Evolutionary conservation across 2,329 filamentous ascomycete genomes (phyloP), one percentile per base, ranked within the genome.

Genomic region (Fusarium foetens): DNA sequence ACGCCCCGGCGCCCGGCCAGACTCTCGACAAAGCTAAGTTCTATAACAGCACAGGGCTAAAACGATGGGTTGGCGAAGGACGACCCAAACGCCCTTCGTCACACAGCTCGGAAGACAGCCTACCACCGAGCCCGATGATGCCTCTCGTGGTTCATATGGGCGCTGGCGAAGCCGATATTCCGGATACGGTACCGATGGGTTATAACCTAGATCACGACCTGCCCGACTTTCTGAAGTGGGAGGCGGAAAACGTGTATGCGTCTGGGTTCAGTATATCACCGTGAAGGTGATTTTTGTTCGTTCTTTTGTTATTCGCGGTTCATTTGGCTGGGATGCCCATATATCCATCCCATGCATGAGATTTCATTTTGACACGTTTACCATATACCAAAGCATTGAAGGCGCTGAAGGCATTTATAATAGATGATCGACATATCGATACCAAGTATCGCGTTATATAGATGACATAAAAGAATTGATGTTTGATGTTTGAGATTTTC

Each of bases 171-270:
- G 71, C 79, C 45, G 74, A 72, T 61, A 74, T 70, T 35, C 64
- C 70, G 33, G 74, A 76, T 39, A 68, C 77, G 31, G 84, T 88
- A 58, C 86, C 88, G 1, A 90, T 91, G 88, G 88, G 88, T 0
- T 90, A 86, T 75, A 91, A 91, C 70, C 81, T 91, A 5, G 84
- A 85, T 16, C 86, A 89, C 68, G 89, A 90, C 75, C 76, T 90
- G 42, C 86, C 86, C 3, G 88, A 90, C 67, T 90, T 89, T 72
- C 75, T 91, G 52, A 83, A 81, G 60, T 90, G 88, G 88, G 88
- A 89, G 77, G 80, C 85, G 8, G 84, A 88, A 72, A 81, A 88
- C 60, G 84, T 85, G 4, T 85, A 82, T 62, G 80, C 79, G 5
- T 70, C 72, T 42, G 75, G 70, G 27, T 78, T 79, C 36, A 79